Base-by-base conservation (phyloP, 2,329 filamentous ascomycete genomes). In the Pseudocercospora pini-densiflorae region DNA sequence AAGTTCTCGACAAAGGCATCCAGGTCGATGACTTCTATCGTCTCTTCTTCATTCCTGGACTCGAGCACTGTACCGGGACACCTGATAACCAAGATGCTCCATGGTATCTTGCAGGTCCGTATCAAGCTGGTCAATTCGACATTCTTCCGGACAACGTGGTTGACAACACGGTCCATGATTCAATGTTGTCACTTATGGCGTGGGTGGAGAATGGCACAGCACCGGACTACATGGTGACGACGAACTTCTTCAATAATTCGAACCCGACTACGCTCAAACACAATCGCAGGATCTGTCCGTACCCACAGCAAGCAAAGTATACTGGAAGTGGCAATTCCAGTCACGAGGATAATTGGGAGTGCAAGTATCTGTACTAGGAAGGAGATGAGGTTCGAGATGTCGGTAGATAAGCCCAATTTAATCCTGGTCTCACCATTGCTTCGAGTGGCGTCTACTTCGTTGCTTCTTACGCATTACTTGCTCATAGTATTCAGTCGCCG, bases 201-300 rank as follows among this genome's bases (percentile, higher is more conserved):
- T 57, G 53, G 24, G 24, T 57, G 2, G 53, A 57, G 21, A 57
- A 57, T 5, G 31, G 53, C 9, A 29, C 53, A 3, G 53, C 53
- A n/a, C 27, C 53, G 7, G 24, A 57, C 33, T 57, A 57, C n/a
- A n/a, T 57, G 27, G 27, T 57, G 9, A 5, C 53, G 21, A 57
- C 53, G 53, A 55, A 55, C 7, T 27, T 55, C 51, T 55, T 55
- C 23, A 55, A 55, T 9, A 55, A 55, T 9, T 57, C 53, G 14
- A 21, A 57, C 9, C 21, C 53, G 10, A 57, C 24, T 10, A 57
- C 53, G 24, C 31, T 57, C 21, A 57, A 57, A 16, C 53, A 57
- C n/a, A 29, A 57, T 57, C 24, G 53, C 24, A 33, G 53, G 53
- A 57, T 33, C 29, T 57, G 24, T 33, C 53, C 53, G 21, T 57